These are phyloP conservation scores for Russula abietina DNA, from an alignment of 768 basidiomycete species.

Conservation along the genomic window DNA sequence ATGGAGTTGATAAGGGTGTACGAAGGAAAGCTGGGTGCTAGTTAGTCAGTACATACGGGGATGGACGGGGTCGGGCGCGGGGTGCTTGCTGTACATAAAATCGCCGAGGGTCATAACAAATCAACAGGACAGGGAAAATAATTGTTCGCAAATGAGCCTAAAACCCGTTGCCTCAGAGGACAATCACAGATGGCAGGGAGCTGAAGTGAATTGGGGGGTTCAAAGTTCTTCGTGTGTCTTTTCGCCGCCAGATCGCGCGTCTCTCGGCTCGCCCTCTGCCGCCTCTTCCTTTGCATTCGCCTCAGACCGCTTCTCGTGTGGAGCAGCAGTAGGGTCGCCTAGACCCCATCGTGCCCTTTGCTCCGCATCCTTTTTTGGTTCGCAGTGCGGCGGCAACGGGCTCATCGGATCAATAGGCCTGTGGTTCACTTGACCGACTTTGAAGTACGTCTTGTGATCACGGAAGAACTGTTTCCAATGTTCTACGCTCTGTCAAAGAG, in stretches of 20 bases:
- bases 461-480: constrained; percentile 91
- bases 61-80: not conserved
- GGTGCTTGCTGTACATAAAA: not conserved
- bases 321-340: not conserved
- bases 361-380: constrained; percentile 47
- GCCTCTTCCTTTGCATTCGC: not conserved
- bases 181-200: no score
- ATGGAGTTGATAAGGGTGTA: not conserved
- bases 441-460: constrained; percentile 71
- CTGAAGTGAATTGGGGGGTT: not conserved
- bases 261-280: not conserved
- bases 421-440: constrained; percentile 72
- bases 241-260: not conserved
- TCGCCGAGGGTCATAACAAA: not conserved
- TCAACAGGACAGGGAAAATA: not conserved
- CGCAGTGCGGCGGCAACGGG: constrained; percentile 70
- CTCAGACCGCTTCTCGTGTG: not conserved
- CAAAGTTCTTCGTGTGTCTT: constrained; percentile 22
- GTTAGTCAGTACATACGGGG: not conserved
- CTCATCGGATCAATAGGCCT: constrained; percentile 68
- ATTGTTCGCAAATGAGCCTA: not conserved
- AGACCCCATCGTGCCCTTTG: constrained; percentile 25
- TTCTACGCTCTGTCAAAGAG: constrained; percentile 51
- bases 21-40: not conserved
- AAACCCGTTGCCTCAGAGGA: not conserved